These are phyloP conservation scores for Penicillium sp. DNA, from an alignment of 2,329 filamentous ascomycete species.

Conservation along the genomic window DNA sequence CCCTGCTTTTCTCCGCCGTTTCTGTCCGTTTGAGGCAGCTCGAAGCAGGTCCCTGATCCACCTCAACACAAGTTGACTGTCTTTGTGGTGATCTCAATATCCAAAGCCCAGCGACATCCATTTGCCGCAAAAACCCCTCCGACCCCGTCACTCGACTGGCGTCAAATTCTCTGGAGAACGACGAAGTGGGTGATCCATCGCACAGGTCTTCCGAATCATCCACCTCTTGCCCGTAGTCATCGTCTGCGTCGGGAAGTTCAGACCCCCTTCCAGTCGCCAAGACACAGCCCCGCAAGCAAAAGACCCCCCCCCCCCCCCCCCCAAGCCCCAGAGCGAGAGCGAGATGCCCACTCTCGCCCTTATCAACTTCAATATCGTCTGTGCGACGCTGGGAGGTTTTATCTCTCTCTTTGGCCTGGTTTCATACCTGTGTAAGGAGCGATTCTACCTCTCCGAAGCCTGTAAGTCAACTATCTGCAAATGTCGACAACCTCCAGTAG, in stretches of 20 bases:
- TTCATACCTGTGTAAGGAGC: constrained; percentile 83
- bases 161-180: no score
- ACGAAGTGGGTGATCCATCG: no score
- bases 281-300: no score
- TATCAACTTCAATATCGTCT: constrained; percentile 78
- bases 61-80: neutral
- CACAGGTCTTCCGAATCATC: no score
- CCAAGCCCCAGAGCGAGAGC: constrained; percentile 2
- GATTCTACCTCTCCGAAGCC: constrained; percentile 85
- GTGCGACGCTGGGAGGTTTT: constrained; percentile 76
- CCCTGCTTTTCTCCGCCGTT: constrained; percentile 1
- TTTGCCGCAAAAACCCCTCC: no score
- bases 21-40: constrained; percentile 2
- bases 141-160: no score
- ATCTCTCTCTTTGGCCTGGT: constrained; percentile 86
- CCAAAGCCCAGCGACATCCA: no score
- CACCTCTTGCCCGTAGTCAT: no score
- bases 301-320: no score
- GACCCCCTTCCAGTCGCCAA: no score
- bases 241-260: no score
- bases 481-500: no score
- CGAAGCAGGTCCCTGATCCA: constrained; percentile 1
- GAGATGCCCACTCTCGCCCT: constrained; percentile 58
- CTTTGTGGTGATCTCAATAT: neutral
- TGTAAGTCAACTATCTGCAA: constrained; percentile 48